A percentile compares a stretch with the other conserved stretches of the same genome.
These are phyloP conservation scores for Vitis labrusca DNA, from an alignment of 164 flowering plant genomes.

Conservation along the genomic window DNA sequence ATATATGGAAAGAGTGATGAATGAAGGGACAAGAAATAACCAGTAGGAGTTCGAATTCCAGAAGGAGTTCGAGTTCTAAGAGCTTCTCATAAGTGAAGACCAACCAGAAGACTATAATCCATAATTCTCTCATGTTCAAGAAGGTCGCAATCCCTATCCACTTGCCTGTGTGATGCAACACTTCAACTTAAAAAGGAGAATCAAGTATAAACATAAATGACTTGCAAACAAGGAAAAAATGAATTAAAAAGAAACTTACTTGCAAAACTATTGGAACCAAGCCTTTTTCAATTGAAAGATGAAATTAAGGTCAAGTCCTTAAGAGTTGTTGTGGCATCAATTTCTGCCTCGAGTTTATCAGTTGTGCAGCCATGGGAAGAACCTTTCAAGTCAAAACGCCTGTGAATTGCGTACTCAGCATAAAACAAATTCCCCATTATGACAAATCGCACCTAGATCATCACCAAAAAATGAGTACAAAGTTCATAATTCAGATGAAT, in stretches of 20 bases:
- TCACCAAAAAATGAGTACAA: not conserved
- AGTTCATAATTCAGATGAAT: not conserved
- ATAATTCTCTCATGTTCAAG: conserved; percentile 89
- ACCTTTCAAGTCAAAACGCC: conserved; percentile 65
- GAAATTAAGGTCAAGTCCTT: conserved; percentile 64
- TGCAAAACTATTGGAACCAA: conserved; percentile 58
- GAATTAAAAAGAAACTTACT: conserved; percentile 24
- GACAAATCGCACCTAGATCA: conserved; percentile 52
- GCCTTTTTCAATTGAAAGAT: conserved; percentile 40
- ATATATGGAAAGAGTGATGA: not conserved
- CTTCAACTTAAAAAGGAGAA: not conserved
- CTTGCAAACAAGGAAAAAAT: not conserved
- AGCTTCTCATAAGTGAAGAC: conserved; percentile 72
- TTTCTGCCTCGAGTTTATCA: conserved; percentile 44
- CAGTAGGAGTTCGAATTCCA: conserved; percentile 23
- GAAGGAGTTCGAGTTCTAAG: conserved; percentile 16
- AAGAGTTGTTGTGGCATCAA: conserved; percentile 50
- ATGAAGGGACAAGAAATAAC: conserved; percentile 14
- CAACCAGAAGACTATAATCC: conserved; percentile 89
- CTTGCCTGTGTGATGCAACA: conserved; percentile 60
- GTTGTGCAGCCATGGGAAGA: conserved; percentile 60
- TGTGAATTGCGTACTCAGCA: conserved; percentile 45
- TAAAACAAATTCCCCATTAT: conserved; percentile 67
- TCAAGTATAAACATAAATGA: not conserved
- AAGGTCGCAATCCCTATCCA: conserved; percentile 83